Conservation (phyloP, 352 stramenopile species). For the Pythium vanterpoolii region DNA sequence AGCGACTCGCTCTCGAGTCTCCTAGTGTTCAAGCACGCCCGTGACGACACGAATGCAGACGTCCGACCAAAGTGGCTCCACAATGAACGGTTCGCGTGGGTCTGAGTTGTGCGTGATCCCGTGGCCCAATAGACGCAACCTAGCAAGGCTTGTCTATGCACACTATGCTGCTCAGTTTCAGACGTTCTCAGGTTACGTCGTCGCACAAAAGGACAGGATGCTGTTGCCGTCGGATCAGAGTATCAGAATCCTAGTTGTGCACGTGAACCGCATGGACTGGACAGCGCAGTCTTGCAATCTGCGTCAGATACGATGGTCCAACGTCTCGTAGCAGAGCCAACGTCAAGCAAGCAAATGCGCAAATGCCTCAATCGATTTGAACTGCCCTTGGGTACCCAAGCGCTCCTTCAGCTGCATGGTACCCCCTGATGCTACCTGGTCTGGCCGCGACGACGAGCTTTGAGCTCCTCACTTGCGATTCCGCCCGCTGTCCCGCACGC, state of each 20-base stretch:
- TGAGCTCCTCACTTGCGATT: slow-evolving; percentile 9
- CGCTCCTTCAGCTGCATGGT: background rate
- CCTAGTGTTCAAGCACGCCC: slow-evolving; percentile 39
- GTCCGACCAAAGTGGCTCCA: slow-evolving; percentile 34
- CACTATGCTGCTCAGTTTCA: background rate
- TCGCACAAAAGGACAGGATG: background rate
- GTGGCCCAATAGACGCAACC: no score
- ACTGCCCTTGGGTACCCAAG: background rate
- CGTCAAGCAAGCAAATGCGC: background rate
- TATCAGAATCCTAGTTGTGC: background rate
- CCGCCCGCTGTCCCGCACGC: background rate
- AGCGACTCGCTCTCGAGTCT: slow-evolving; percentile 53
- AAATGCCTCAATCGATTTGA: background rate
- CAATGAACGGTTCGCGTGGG: slow-evolving; percentile 63
- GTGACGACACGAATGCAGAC: slow-evolving; percentile 4
- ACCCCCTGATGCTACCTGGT: no score
- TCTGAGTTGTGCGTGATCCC: slow-evolving; percentile 21
- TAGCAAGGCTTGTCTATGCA: background rate
- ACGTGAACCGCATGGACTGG: background rate
- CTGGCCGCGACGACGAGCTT: no score
- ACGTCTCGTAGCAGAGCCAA: background rate
- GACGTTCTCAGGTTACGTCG: background rate
- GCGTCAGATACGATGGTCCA: background rate
- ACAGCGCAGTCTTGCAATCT: background rate
- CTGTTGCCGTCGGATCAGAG: slow-evolving; percentile 1